phyloP scores from a whole-genome alignment of 2,329 filamentous ascomycete species.

The Cladophialophora exuberans region DNA sequence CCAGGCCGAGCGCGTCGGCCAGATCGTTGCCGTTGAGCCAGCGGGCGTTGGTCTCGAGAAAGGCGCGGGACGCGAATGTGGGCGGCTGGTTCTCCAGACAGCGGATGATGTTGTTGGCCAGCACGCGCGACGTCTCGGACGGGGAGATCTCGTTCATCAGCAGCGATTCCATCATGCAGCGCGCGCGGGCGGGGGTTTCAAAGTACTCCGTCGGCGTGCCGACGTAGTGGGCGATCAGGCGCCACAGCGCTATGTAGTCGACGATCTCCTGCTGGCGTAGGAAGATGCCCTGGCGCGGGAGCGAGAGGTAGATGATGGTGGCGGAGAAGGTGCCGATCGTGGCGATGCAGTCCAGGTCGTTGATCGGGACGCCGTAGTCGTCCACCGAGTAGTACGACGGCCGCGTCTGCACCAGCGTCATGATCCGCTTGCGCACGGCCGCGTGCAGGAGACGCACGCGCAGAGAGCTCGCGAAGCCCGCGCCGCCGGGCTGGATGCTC shows the following conservation, averaged over 20 bases:
- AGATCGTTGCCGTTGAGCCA: conserved; percentile 72
- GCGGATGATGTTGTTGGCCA: conserved; percentile 76
- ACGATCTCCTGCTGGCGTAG: conserved; percentile 63
- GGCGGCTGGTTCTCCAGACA: conserved; percentile 69
- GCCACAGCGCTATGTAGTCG: conserved; percentile 77
- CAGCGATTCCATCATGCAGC: conserved; percentile 68
- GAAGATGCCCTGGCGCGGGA: conserved; percentile 74
- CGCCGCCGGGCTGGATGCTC: conserved; percentile 69
- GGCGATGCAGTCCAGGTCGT: conserved; percentile 73
- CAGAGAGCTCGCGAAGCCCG: conserved; percentile 66
- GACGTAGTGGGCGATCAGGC: conserved; percentile 72
- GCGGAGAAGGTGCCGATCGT: conserved; percentile 74
- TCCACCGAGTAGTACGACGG: conserved; percentile 66
- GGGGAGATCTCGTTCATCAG: conserved; percentile 69
- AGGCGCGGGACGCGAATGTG: conserved; percentile 65
- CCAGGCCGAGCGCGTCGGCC: conserved; percentile 62
- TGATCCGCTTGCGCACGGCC: conserved; percentile 66
- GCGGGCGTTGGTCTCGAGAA: conserved; percentile 68
- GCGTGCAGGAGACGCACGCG: conserved; percentile 72
- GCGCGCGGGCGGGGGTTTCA: conserved; percentile 56
- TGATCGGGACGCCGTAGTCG: conserved; percentile 68
- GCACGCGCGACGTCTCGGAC: conserved; percentile 61
- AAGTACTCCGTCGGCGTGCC: conserved; percentile 69
- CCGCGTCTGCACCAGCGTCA: conserved; percentile 58
- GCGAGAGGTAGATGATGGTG: conserved; percentile 67